These are phyloP conservation scores for Kodamaea restingae DNA, from an alignment of 805 yeast species.

Conservation along the genomic window DNA sequence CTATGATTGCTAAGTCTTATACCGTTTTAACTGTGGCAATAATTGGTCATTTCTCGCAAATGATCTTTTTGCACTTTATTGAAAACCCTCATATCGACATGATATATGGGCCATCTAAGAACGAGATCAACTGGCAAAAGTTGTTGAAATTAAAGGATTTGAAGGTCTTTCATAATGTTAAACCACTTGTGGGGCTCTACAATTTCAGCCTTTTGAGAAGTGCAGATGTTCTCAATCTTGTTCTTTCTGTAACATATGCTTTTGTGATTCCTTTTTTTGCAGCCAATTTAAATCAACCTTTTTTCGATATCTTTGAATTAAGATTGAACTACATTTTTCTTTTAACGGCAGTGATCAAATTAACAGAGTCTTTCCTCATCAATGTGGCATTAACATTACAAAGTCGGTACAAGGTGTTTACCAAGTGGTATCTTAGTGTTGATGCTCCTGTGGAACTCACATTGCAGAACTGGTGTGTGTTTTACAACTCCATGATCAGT, in stretches of 20 bases:
- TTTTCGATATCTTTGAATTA: conserved; percentile 1
- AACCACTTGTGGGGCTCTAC: conserved; percentile 55
- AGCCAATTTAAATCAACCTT: conserved; percentile 22
- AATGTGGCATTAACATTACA: conserved; percentile 54
- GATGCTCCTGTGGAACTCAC: conserved; percentile 64
- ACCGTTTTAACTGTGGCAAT: conserved; percentile 65
- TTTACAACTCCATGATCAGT: conserved; percentile 50
- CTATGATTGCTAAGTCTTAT: conserved; percentile 70
- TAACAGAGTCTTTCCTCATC: conserved; percentile 48
- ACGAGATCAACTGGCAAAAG: conserved; percentile 33
- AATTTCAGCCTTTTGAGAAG: conserved; percentile 63
- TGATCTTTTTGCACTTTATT: conserved; percentile 66
- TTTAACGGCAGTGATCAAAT: conserved; percentile 45
- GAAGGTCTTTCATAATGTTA: conserved; percentile 37
- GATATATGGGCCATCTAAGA: conserved; percentile 55
- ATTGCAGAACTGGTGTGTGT: conserved; percentile 66
- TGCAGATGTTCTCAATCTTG: conserved; percentile 53
- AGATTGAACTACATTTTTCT: conserved; percentile 28
- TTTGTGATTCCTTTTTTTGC: conserved; percentile 40
- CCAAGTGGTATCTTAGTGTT: conserved; percentile 58
- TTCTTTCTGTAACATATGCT: conserved; percentile 39
- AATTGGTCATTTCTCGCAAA: conserved; percentile 73
- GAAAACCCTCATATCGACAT: conserved; percentile 87
- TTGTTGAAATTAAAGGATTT: conserved; percentile 47
- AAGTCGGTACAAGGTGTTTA: conserved; percentile 57